Base-by-base conservation (phyloP, 1,139 yeast genomes). In the Blastobotrys elegans region DNA sequence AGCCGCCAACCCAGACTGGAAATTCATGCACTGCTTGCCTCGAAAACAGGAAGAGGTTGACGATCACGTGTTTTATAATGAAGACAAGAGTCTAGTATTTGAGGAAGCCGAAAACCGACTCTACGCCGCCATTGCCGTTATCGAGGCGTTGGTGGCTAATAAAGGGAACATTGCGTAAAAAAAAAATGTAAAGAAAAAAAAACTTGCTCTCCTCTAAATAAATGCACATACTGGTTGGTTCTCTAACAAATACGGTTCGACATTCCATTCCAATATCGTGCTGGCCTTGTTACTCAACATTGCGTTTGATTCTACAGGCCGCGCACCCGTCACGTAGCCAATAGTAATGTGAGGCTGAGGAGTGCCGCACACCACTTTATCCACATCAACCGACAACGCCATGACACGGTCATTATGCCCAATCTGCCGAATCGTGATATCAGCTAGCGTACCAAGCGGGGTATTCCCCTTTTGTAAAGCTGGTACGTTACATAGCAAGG, bases 1-100 rank as follows among this genome's bases (percentile, higher is more conserved):
- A 7, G 73, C 77, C 8, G 92, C 90, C 24, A 76, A 76, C 53
- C 63, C 75, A 27, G 70, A 79, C 63, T 89, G 92, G 86, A 86
- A 80, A 64, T 92, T 92, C 67, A 89, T 92, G 97, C 98, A 92
- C 65, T 92, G 98, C 68, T 75, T 92, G 58, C 98, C 98, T 54
- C 83, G 98, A 70, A 96, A 92, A 59, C 76, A 78, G 29, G 97
- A 90, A 66, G 98, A 92, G 69, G 98, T 92, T 39, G 76, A 81
- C 37, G 98, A 92, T 65, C 96, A 85, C 40, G 94, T 92, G 1
- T 92, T 92, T 64, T 92, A 90, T 69, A 75, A 90, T 46, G 27
- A 24, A 24, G 80, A 82, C 31, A 77, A 83, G 54, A 87, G 96
- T 1, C 71, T 92, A 48, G 98, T 92, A 7, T 92, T 92, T 68